These are phyloP conservation scores for Scortechinia acanthostroma DNA, from an alignment of 2,329 filamentous ascomycete genomes.

Conservation along the genomic window DNA sequence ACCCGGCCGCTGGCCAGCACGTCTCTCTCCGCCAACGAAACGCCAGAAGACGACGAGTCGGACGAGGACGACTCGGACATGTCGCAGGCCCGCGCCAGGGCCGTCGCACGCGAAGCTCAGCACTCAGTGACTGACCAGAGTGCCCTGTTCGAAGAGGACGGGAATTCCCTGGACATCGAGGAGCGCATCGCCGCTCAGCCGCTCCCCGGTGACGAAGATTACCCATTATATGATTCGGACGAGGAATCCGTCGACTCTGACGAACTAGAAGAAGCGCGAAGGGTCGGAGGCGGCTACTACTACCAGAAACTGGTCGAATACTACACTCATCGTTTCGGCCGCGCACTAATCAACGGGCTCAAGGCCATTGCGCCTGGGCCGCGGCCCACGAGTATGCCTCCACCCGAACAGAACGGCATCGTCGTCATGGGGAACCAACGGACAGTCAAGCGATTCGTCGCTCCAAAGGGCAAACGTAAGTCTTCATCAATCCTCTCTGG, in stretches of 20 bases:
- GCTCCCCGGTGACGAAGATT: conserved; percentile 58
- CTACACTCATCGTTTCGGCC: conserved; percentile 17
- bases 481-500: neutral
- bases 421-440: neutral
- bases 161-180: conserved; percentile 61
- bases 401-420: neutral
- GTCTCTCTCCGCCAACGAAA: conserved; percentile 70
- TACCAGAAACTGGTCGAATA: conserved; percentile 49
- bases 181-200: conserved; percentile 67
- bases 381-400: neutral
- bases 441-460: neutral
- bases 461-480: neutral
- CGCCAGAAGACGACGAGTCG: conserved; percentile 65
- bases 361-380: neutral
- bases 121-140: conserved; percentile 22
- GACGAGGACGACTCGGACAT: conserved; percentile 20
- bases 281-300: conserved; percentile 72
- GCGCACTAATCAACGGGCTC: neutral
- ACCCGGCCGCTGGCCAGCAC: conserved; percentile 71
- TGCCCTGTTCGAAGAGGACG: conserved; percentile 25
- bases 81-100: conserved; percentile 5
- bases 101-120: conserved; percentile 5
- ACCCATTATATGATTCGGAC: conserved; percentile 84
- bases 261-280: conserved; percentile 69
- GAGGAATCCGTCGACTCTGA: conserved; percentile 73